Percentiles rank a stretch among this genome's conserved stretches.
phyloP scores from a whole-genome alignment of 2,329 filamentous ascomycete species.

The Ceratocystis destructans region DNA sequence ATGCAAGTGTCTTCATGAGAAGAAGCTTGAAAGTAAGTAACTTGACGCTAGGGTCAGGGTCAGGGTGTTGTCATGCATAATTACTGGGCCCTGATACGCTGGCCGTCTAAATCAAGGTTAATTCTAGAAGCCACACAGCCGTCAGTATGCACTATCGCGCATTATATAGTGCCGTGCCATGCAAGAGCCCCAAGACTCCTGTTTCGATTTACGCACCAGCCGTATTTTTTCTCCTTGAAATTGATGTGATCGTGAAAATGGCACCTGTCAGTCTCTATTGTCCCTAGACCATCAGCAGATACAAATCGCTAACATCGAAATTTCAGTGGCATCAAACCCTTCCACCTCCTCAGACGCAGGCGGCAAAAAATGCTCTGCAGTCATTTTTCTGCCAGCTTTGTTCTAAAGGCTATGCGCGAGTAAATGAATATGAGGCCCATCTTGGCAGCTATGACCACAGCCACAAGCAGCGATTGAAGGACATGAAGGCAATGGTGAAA shows the following conservation, averaged over 20 bases:
- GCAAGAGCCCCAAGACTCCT: not conserved
- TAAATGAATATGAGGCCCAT: slow-evolving; percentile 93
- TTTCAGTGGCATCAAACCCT: slow-evolving; percentile 43
- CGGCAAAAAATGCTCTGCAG: slow-evolving; percentile 61
- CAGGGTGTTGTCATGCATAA: slow-evolving; percentile 2
- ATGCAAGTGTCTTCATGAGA: too few species aligned
- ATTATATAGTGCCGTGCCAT: not conserved
- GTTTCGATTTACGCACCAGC: not conserved
- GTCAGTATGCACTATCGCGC: not conserved
- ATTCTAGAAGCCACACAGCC: not conserved
- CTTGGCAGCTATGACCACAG: slow-evolving; percentile 90
- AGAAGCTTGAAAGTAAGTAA: too few species aligned
- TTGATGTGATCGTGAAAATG: not conserved
- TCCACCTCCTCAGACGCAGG: slow-evolving; percentile 43
- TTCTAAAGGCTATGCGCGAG: slow-evolving; percentile 84
- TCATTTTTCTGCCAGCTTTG: slow-evolving; percentile 80
- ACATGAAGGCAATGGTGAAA: slow-evolving; percentile 73
- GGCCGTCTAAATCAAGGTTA: slow-evolving; percentile 5
- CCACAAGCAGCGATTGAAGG: slow-evolving; percentile 78
- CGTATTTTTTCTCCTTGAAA: not conserved
- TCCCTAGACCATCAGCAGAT: not conserved
- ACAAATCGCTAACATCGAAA: not conserved
- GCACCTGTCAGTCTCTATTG: slow-evolving; percentile 8
- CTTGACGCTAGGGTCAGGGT: not conserved
- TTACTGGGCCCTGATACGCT: not conserved